phyloP scores from a whole-genome alignment of 83 land plant species.

The Picea abies region DNA sequence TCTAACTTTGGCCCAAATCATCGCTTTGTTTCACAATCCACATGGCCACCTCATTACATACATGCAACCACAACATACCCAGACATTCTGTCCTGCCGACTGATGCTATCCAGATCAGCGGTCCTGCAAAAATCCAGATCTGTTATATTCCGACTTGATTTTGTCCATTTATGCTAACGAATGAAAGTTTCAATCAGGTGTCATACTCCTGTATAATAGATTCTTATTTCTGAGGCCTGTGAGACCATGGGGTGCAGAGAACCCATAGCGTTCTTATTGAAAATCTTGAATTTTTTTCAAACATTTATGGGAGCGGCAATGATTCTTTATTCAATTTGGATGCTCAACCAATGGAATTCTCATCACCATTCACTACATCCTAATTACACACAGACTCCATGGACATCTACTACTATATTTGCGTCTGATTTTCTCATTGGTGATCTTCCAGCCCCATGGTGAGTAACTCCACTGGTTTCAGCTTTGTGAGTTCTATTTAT shows the following conservation, averaged over 20 bases:
- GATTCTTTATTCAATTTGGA: constrained; percentile 43
- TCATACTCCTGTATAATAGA: not conserved
- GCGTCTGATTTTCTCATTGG: too few species aligned
- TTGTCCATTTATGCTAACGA: not conserved
- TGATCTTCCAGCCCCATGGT: constrained; percentile 14
- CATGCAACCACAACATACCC: too few species aligned
- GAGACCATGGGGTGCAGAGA: constrained; percentile 31
- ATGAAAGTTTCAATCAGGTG: not conserved
- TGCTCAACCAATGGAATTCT: constrained; percentile 40
- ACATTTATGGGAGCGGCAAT: constrained; percentile 48
- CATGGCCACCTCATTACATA: too few species aligned
- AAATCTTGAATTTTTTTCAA: constrained; percentile 52
- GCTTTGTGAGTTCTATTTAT: not conserved
- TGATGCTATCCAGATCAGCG: too few species aligned
- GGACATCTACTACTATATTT: not conserved
- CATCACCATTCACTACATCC: not conserved
- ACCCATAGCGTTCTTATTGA: constrained; percentile 40
- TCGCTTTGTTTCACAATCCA: too few species aligned
- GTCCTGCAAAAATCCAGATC: not conserved
- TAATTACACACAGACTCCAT: not conserved
- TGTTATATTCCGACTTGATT: not conserved
- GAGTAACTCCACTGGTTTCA: not conserved
- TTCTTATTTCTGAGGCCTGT: not conserved
- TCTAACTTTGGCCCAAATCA: too few species aligned
- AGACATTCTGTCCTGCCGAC: too few species aligned